A percentile compares a stretch with the other conserved stretches of the same genome.
phyloP scores from a whole-genome alignment of 2,329 filamentous ascomycete species.

The Didymella segeticola region DNA sequence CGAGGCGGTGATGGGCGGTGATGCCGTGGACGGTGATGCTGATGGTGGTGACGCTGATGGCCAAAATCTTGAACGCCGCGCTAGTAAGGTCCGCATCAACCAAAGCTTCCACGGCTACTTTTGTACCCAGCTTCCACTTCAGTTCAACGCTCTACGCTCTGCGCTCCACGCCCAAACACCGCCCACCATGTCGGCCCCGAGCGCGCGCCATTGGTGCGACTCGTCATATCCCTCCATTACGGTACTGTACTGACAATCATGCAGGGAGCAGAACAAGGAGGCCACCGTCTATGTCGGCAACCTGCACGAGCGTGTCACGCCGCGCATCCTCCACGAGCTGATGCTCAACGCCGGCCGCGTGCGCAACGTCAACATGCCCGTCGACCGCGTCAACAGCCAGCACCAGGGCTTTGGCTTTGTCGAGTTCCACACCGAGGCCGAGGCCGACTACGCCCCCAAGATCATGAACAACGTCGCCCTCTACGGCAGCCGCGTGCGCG shows the following conservation, averaged over 20 bases:
- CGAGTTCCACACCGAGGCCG: constrained; percentile 93
- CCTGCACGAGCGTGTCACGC: constrained; percentile 93
- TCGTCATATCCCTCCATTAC: not conserved
- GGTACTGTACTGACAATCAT: too few species aligned
- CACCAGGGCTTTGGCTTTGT: constrained; percentile 99
- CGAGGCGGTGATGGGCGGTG: constrained; percentile 17
- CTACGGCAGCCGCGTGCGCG: constrained; percentile 91
- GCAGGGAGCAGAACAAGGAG: constrained; percentile 86
- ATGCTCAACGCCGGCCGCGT: constrained; percentile 98
- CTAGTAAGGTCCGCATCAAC: constrained; percentile 16
- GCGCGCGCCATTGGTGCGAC: constrained; percentile 77
- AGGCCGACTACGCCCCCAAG: constrained; percentile 94
- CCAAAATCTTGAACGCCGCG: constrained; percentile 30
- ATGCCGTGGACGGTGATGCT: constrained; percentile 16
- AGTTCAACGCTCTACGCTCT: too few species aligned
- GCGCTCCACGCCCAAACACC: not conserved
- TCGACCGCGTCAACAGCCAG: constrained; percentile 94
- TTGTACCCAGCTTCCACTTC: too few species aligned
- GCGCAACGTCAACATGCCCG: constrained; percentile 96
- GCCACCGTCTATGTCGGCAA: constrained; percentile 98
- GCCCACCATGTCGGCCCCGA: constrained; percentile 61
- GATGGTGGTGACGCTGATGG: constrained; percentile 26
- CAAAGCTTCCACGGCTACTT: constrained; percentile 34
- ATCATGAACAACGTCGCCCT: constrained; percentile 96
- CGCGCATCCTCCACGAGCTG: constrained; percentile 92